Conservation (phyloP, 495 filamentous ascomycete genomes). For the Copromyces sp. region DNA sequence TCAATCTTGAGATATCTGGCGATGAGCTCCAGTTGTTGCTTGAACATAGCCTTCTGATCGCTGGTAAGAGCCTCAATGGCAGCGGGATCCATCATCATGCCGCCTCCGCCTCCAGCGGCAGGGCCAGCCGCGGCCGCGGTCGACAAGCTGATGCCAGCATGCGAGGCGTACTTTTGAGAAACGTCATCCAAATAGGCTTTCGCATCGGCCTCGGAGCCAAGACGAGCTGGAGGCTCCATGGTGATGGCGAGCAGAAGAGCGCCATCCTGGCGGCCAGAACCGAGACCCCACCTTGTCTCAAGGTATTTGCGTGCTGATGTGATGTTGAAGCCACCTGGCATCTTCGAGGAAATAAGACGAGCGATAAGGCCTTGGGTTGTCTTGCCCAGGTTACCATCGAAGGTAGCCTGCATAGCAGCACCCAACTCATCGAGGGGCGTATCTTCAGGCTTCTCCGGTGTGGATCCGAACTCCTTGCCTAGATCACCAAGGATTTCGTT, state of each 20-base stretch:
- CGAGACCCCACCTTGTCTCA: conserved; percentile 88
- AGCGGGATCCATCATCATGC: conserved; percentile 99
- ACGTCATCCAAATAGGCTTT: conserved; percentile 85
- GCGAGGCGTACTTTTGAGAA: conserved; percentile 78
- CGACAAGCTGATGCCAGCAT: conserved; percentile 75
- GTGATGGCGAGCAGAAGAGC: conserved; percentile 83
- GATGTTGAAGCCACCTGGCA: conserved; percentile 99
- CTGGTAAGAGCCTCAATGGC: conserved; percentile 95
- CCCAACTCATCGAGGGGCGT: conserved; percentile 91
- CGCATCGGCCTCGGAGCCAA: conserved; percentile 81
- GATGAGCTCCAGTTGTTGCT: conserved; percentile 90
- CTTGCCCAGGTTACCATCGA: conserved; percentile 96
- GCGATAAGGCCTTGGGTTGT: conserved; percentile 91
- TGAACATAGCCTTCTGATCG: conserved; percentile 88
- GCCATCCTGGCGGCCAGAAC: conserved; percentile 80
- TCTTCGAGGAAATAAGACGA: conserved; percentile 92
- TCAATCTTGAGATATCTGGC: conserved; percentile 96
- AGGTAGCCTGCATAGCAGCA: conserved; percentile 92
- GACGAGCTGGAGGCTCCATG: conserved; percentile 78
- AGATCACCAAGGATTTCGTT: conserved; percentile 93
- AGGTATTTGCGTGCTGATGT: conserved; percentile 88
- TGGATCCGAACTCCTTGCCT: conserved; percentile 96
- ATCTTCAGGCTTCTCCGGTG: conserved; percentile 97
- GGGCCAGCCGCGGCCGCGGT: conserved; percentile 61
- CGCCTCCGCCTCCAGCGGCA: conserved; percentile 57